Evolutionary conservation across 2,329 filamentous ascomycete species (phyloP).

Genomic region (Bipolaris cookei): DNA sequence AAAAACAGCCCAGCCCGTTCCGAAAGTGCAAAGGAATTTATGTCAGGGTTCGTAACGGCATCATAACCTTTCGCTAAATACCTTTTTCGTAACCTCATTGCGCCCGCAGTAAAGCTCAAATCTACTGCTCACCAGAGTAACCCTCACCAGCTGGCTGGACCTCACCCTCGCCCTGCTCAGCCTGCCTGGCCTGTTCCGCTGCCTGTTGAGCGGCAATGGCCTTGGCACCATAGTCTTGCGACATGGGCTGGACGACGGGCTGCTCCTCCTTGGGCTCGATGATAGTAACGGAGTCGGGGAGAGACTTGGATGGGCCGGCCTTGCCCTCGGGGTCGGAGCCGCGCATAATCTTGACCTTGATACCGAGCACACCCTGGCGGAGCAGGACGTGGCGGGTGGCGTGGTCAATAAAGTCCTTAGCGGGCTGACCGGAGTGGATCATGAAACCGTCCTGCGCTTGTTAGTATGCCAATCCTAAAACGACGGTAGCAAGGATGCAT

Average conservation of each 20-base stretch:
- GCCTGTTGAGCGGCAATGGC: slow-evolving; percentile 71
- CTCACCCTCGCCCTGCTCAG: slow-evolving; percentile 64
- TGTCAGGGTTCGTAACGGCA: slow-evolving; percentile 32
- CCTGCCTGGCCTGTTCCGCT: slow-evolving; percentile 65
- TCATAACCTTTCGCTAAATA: slow-evolving; percentile 37
- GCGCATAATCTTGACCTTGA: slow-evolving; percentile 99
- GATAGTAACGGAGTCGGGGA: slow-evolving; percentile 98
- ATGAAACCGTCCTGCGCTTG: slow-evolving; percentile 85
- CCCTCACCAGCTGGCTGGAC: slow-evolving; percentile 45
- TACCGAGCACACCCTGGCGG: slow-evolving; percentile 98
- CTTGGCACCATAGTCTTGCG: slow-evolving; percentile 99
- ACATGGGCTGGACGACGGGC: slow-evolving; percentile 90
- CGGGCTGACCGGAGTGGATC: slow-evolving; percentile 99
- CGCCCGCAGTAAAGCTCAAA: slow-evolving; percentile 32
- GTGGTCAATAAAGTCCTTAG: slow-evolving; percentile 98
- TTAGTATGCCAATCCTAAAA: slow-evolving; percentile 23
- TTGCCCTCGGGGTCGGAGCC: slow-evolving; percentile 99
- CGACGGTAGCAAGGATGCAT: slow-evolving; percentile 41
- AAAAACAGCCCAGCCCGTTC: slow-evolving; percentile 38
- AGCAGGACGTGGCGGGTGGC: slow-evolving; percentile 99
- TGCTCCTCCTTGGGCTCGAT: slow-evolving; percentile 99
- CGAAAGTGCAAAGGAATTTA: slow-evolving; percentile 44
- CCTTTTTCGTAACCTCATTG: slow-evolving; percentile 41
- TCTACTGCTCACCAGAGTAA: slow-evolving; percentile 45
- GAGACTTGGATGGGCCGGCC: slow-evolving; percentile 93